Conservation (phyloP, 2,329 filamentous ascomycete species). For the Pyrenophora graminea region DNA sequence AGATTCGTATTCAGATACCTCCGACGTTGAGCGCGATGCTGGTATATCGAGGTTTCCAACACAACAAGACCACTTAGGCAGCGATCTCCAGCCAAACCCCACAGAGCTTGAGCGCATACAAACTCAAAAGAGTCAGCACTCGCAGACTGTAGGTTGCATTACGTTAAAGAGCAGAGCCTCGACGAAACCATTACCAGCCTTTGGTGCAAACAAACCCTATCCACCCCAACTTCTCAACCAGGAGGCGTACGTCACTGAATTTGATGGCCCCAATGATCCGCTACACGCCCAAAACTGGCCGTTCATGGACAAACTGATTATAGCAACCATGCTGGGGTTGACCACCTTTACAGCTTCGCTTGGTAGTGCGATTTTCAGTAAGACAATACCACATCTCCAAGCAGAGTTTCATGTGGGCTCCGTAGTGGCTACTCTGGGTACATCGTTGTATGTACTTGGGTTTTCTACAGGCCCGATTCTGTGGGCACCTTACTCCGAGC, state of each 20-base stretch:
- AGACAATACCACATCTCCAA: conserved; percentile 41
- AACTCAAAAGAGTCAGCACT: conserved; percentile 72
- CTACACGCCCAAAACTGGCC: conserved; percentile 89
- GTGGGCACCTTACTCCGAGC: conserved; percentile 58
- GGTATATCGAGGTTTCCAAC: conserved; percentile 66
- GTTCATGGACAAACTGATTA: conserved; percentile 73
- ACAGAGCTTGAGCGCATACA: conserved; percentile 73
- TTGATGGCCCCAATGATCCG: conserved; percentile 81
- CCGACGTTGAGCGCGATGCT: conserved; percentile 46
- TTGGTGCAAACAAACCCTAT: conserved; percentile 75
- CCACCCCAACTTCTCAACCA: conserved; percentile 70
- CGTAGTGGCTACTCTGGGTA: conserved; percentile 56
- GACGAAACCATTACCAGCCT: conserved; percentile 65
- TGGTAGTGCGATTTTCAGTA: conserved; percentile 55
- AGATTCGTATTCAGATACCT: conserved; percentile 51
- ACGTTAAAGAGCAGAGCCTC: conserved; percentile 54
- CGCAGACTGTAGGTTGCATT: conserved; percentile 67
- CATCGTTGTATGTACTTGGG: conserved; percentile 54
- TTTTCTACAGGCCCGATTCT: conserved; percentile 54
- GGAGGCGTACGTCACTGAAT: conserved; percentile 75
- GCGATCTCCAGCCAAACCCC: conserved; percentile 65
- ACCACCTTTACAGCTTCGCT: conserved; percentile 72
- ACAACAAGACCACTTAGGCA: conserved; percentile 57
- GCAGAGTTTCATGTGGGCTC: conserved; percentile 51
- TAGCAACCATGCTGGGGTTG: conserved; percentile 70